Evolutionary conservation across 2,329 filamentous ascomycete genomes (phyloP), one percentile per base, ranked within the genome.

Genomic region (Aaosphaeria pasadenensis): DNA sequence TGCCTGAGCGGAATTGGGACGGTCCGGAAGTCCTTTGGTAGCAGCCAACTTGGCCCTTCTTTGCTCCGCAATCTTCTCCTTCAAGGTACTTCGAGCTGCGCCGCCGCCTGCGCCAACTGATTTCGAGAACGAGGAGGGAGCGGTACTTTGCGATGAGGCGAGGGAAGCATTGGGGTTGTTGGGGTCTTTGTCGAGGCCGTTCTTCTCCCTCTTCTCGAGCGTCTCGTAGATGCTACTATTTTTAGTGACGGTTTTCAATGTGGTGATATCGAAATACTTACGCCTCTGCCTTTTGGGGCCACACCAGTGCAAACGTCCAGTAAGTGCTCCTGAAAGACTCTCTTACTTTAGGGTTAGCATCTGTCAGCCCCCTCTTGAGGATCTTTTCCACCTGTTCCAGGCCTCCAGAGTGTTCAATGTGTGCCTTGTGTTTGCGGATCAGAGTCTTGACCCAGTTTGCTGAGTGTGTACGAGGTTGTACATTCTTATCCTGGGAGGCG

Each of bases 401-500:
- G 4, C 91, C 89, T 39, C 91, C 91, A 1, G 82, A 82, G 63
- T 95, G 89, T 66, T 97, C 92, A 50, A 97, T 78, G 38, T 90
- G 85, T 53, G 76, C 82, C 72, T 91, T 95, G 71, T 96, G 89
- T 59, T 89, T 89, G 57, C 80, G 85, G 36, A 99, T 73, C 17
- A 97, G 71, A 1, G 87, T 95, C 70, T 86, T 88, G 30, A 97
- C 74, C 94, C 94, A 99, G 6, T 81, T 85, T 2, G 87, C 79
- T 1, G 86, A 87, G 69, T 86, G 95, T 1, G 83, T 82, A 52
- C 94, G 84, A 11, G 91, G 87, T 63, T 94, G 88, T 2, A 91
- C 86, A 63, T 96, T 97, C 75, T 96, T 97, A 74, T 99, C 92
- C 66, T 95, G 87, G 53, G 83, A 87, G 28, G 92, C 91, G 46